A percentile compares a stretch with the other conserved stretches of the same genome.
phyloP scores from a whole-genome alignment of 139 green algal genomes.

The Volvox reticuliferus region DNA sequence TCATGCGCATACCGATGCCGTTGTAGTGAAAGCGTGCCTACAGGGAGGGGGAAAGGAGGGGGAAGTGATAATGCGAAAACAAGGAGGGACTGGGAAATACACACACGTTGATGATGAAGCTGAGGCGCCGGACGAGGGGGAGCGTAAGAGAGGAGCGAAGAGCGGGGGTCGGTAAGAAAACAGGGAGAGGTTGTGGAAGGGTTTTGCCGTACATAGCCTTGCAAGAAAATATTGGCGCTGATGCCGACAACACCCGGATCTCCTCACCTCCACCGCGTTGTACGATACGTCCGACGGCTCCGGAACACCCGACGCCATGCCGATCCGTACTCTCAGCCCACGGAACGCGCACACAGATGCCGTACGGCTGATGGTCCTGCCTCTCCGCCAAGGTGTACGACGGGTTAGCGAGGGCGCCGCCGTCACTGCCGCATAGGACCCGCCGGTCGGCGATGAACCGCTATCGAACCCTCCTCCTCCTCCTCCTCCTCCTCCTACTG shows the following conservation, averaged over 20 bases:
- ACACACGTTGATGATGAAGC: no score
- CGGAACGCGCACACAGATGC: background rate
- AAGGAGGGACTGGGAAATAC: no score
- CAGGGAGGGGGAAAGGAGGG: background rate
- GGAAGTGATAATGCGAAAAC: background rate
- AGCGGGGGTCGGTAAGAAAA: no score
- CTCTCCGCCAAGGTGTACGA: background rate
- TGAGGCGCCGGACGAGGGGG: no score
- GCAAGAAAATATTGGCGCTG: no score
- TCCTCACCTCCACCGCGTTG: background rate
- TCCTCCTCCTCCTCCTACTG: no score
- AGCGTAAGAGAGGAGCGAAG: no score
- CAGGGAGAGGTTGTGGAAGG: no score
- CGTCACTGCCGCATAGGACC: background rate
- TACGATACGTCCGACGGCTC: background rate
- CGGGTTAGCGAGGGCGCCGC: background rate
- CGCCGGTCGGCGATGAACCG: no score
- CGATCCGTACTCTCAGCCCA: constrained; percentile 10
- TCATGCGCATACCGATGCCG: constrained; percentile 1
- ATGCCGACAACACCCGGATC: no score
- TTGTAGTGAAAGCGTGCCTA: background rate
- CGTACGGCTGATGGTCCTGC: background rate
- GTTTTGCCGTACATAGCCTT: no score
- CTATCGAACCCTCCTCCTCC: no score
- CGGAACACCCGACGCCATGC: background rate